Percentiles rank a stretch among this genome's conserved stretches.
These are phyloP conservation scores for Besnoitia besnoiti DNA, from an alignment of 169 alveolate genomes.

Conservation along the genomic window DNA sequence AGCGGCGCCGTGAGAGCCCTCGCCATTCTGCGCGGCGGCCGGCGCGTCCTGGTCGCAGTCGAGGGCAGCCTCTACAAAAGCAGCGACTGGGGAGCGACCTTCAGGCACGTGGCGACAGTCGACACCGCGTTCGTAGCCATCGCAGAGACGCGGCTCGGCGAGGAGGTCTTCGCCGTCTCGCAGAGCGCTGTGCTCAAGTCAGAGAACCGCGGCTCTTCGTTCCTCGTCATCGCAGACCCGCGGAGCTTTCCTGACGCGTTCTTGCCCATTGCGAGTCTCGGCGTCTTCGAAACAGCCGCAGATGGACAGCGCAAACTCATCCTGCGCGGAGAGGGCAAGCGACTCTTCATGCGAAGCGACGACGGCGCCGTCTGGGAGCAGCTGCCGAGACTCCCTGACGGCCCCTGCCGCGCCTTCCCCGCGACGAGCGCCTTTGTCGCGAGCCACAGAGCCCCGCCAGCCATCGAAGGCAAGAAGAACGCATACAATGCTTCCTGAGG, in stretches of 20 bases:
- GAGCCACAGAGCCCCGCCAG: not conserved
- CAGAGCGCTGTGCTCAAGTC: not conserved
- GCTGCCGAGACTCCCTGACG: not conserved
- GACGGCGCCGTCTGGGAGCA: not conserved
- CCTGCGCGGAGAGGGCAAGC: not conserved
- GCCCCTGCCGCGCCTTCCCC: not conserved
- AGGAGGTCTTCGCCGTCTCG: too few species aligned
- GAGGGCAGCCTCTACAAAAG: not conserved
- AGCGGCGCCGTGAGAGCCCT: not conserved
- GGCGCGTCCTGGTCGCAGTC: not conserved
- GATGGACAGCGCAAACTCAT: not conserved
- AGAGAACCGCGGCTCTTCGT: not conserved
- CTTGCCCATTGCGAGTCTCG: not conserved
- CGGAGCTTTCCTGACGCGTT: not conserved
- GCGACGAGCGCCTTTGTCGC: not conserved
- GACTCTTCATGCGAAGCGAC: not conserved
- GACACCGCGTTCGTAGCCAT: not conserved
- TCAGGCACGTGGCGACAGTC: not conserved
- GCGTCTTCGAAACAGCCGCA: too few species aligned
- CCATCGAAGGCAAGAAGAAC: not conserved
- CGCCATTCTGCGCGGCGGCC: not conserved
- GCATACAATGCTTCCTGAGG: too few species aligned
- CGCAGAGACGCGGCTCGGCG: too few species aligned
- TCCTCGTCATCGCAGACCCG: not conserved
- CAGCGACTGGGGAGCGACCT: not conserved